Percentiles rank a stretch among this genome's conserved stretches.
Evolutionary conservation across 305 asterid species (phyloP).

Genomic region (Solanum hybrid): DNA sequence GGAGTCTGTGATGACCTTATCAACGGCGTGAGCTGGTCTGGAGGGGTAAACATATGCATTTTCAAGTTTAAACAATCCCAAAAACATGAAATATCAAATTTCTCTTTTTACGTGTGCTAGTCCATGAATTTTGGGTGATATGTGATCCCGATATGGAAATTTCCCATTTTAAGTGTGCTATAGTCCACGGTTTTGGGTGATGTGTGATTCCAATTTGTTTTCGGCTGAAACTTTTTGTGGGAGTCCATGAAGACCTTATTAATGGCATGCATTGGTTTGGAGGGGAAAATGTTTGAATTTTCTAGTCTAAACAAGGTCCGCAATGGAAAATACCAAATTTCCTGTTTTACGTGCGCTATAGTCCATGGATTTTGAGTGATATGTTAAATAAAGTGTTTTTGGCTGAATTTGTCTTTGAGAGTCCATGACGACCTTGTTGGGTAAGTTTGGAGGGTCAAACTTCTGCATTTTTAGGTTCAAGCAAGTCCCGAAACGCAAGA

Average conservation of each 20-base stretch:
- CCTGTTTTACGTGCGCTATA: not conserved
- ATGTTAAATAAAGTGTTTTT: no score
- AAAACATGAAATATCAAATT: no score
- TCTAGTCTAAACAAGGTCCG: not conserved
- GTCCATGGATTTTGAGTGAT: no score
- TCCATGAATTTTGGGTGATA: no score
- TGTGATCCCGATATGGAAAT: not conserved
- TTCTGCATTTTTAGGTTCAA: no score
- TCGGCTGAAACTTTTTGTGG: not conserved
- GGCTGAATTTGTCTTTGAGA: no score
- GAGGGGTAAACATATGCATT: not conserved
- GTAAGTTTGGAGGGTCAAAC: no score
- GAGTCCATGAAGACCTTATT: not conserved
- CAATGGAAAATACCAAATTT: not conserved
- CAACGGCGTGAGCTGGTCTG: not conserved
- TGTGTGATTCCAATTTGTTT: not conserved
- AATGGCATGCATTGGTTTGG: not conserved
- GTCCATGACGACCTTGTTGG: no score
- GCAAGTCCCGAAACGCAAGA: no score
- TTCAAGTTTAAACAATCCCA: no score
- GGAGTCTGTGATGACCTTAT: not conserved
- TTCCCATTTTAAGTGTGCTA: not conserved
- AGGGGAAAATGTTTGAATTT: not conserved
- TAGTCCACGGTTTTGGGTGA: not conserved
- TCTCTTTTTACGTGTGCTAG: not conserved